These are phyloP conservation scores for Celoporthe dispersa DNA, from an alignment of 2,329 filamentous ascomycete species.

Conservation along the genomic window DNA sequence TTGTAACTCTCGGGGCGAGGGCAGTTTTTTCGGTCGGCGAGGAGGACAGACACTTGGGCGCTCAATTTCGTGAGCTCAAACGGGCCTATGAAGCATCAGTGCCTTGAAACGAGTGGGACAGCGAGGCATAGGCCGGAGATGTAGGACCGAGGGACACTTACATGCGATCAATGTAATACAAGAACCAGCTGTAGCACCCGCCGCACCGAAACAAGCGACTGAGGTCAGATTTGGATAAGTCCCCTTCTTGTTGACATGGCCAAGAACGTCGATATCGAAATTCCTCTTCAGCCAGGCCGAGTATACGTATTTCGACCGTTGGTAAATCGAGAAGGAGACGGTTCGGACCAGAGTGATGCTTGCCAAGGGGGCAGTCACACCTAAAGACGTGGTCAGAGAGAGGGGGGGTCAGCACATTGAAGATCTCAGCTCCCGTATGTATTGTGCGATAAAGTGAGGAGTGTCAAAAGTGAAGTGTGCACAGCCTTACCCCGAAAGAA, in stretches of 20 bases:
- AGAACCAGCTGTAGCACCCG: constrained; percentile 79
- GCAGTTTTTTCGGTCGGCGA: constrained; percentile 62
- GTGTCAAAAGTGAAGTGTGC: constrained; percentile 7
- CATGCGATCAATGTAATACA: constrained; percentile 81
- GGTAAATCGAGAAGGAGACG: constrained; percentile 61
- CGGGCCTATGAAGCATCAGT: constrained; percentile 56
- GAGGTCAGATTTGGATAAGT: constrained; percentile 75
- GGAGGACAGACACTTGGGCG: constrained; percentile 80
- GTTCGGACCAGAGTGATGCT: constrained; percentile 47
- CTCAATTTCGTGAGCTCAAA: constrained; percentile 91
- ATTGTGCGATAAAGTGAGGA: neutral
- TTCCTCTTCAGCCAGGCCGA: constrained; percentile 72
- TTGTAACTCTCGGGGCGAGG: constrained; percentile 56
- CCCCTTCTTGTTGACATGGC: constrained; percentile 71
- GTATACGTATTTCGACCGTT: constrained; percentile 73
- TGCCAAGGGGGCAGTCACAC: constrained; percentile 78
- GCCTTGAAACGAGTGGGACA: constrained; percentile 2
- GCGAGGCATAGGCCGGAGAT: constrained; percentile 8
- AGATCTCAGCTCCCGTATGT: neutral
- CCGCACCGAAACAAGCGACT: constrained; percentile 74
- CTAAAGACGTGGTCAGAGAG: constrained; percentile 43
- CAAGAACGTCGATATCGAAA: constrained; percentile 70
- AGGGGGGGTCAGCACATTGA: constrained; percentile 30
- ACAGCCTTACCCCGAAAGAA: constrained; percentile 75
- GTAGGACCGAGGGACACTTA: constrained; percentile 40